Evolutionary conservation across 2,329 filamentous ascomycete species (phyloP).

Genomic region (Paecilomyces dactylethromorphus): DNA sequence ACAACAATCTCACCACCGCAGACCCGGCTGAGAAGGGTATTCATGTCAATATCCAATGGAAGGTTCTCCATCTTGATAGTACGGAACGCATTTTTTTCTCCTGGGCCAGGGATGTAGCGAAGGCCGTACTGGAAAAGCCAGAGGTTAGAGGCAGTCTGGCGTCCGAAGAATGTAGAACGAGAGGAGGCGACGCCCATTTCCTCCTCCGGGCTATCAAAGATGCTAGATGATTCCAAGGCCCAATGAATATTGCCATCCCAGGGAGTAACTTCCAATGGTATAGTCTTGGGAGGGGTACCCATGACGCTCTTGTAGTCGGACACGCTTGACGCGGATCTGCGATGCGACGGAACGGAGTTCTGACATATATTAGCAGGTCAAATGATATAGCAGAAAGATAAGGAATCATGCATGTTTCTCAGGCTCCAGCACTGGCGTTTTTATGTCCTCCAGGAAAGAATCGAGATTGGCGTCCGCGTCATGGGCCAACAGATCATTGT

Average conservation of each 20-base stretch:
- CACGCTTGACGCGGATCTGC: not conserved
- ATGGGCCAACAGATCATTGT: not conserved
- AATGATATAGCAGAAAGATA: not conserved
- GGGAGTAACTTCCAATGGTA: not conserved
- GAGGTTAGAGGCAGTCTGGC: conserved; percentile 4
- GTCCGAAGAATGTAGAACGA: not conserved
- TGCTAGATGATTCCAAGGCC: not conserved
- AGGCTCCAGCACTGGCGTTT: not conserved
- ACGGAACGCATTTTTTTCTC: conserved; percentile 19
- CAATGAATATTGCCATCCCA: not conserved
- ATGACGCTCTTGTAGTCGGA: not conserved
- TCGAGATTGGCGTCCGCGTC: not conserved
- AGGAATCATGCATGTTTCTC: not conserved
- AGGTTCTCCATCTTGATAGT: conserved; percentile 23
- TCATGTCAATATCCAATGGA: conserved; percentile 14
- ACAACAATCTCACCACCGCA: conserved; percentile 20
- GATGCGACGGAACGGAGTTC: not conserved
- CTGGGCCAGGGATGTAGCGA: conserved; percentile 18
- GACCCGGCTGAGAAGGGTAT: conserved; percentile 17
- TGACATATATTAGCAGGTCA: not conserved
- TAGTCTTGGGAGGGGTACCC: not conserved
- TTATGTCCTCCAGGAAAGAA: not conserved
- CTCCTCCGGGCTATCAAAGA: not conserved
- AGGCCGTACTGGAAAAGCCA: conserved; percentile 24
- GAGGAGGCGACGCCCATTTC: not conserved